phyloP scores from a whole-genome alignment of 2,329 filamentous ascomycete species.

The Neurospora sp. region DNA sequence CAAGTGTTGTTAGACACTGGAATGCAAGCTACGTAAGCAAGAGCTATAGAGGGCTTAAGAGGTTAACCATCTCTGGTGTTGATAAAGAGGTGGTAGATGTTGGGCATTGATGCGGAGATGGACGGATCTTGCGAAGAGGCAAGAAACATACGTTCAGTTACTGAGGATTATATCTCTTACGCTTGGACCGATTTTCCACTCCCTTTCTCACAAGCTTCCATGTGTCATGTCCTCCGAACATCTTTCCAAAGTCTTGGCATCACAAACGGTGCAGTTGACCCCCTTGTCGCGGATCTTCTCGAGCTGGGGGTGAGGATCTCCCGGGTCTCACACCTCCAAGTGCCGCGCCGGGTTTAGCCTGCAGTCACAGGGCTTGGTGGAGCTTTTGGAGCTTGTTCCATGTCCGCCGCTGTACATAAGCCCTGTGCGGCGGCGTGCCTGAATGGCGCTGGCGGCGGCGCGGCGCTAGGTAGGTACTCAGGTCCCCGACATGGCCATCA shows the following conservation, averaged over 20 bases:
- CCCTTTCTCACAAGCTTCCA: background rate
- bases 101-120: background rate
- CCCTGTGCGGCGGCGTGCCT: background rate
- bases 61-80: background rate
- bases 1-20: background rate
- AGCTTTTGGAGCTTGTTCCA: background rate
- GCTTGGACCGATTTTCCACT: background rate
- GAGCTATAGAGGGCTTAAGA: background rate
- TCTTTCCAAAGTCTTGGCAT: background rate
- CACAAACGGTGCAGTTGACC: background rate
- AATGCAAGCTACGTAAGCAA: background rate
- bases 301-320: background rate
- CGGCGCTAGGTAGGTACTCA: background rate
- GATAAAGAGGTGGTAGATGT: background rate
- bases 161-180: background rate
- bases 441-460: too few species aligned
- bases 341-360: background rate
- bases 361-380: background rate
- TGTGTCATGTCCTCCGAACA: background rate
- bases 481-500: background rate
- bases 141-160: background rate
- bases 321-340: background rate
- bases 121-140: background rate
- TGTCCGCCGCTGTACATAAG: background rate
- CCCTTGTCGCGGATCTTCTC: background rate